Evolutionary conservation across 2,329 filamentous ascomycete genomes (phyloP).

Genomic region (Aspergillus pseudonomiae): DNA sequence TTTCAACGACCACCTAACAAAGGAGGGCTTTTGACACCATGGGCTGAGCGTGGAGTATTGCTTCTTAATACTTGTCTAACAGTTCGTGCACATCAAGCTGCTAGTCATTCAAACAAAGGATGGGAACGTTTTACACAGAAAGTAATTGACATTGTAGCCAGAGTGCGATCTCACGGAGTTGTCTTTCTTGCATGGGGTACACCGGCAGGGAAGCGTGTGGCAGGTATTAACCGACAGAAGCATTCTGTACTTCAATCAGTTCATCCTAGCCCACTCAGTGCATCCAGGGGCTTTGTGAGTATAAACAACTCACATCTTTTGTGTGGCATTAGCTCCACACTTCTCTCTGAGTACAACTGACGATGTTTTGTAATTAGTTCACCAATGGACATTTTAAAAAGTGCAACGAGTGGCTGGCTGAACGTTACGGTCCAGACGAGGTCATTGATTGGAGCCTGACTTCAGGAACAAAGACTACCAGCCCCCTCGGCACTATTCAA

Average conservation of each 20-base stretch:
- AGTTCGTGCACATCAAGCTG: conserved; percentile 84
- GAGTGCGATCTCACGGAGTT: conserved; percentile 75
- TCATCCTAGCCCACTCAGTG: conserved; percentile 92
- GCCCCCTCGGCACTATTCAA: conserved; percentile 16
- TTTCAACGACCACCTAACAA: conserved; percentile 76
- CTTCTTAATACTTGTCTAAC: conserved; percentile 95
- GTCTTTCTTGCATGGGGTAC: conserved; percentile 95
- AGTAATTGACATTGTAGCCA: conserved; percentile 83
- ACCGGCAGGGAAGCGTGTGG: conserved; percentile 78
- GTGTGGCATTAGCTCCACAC: background rate
- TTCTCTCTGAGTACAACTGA: background rate
- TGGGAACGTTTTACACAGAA: conserved; percentile 95
- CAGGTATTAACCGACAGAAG: conserved; percentile 69
- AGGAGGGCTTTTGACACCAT: conserved; percentile 82
- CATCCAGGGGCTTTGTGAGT: conserved; percentile 73
- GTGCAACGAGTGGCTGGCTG: conserved; percentile 68
- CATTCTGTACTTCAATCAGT: conserved; percentile 85
- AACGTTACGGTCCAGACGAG: conserved; percentile 76
- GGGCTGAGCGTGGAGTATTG: conserved; percentile 91
- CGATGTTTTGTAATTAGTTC: conserved; percentile 32
- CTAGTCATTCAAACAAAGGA: conserved; percentile 80
- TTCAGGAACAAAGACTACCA: conserved; percentile 24
- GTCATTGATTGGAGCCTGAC: conserved; percentile 83
- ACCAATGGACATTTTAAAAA: conserved; percentile 51
- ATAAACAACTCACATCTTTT: background rate